Conservation (phyloP, 2,329 filamentous ascomycete genomes). For the Phialocephala subalpina region DNA sequence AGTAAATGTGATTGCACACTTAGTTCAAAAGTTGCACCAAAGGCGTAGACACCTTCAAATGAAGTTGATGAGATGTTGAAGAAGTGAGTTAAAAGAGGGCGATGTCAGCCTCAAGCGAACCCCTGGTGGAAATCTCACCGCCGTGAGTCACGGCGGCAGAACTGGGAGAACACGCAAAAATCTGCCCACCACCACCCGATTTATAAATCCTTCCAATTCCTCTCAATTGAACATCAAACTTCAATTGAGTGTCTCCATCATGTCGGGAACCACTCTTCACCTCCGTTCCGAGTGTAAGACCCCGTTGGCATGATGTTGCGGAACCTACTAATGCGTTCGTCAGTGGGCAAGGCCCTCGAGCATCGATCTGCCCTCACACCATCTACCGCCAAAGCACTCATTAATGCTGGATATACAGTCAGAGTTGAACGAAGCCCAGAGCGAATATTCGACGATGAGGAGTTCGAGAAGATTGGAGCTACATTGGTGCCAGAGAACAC, state of each 20-base stretch:
- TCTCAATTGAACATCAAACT: conserved; percentile 26
- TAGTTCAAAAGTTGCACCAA: background rate
- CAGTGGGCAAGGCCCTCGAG: conserved; percentile 50
- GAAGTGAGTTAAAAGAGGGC: background rate
- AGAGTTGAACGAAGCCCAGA: conserved; percentile 72
- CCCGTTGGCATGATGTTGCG: conserved; percentile 30
- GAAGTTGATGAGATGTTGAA: background rate
- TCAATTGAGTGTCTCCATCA: conserved; percentile 31
- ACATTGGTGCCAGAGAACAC: conserved; percentile 70
- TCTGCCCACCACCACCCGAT: conserved; percentile 11
- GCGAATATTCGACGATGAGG: conserved; percentile 69
- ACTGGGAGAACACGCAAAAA: conserved; percentile 24
- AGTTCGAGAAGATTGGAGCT: conserved; percentile 70
- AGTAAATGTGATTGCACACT: background rate
- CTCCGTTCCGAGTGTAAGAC: conserved; percentile 50
- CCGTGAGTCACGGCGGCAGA: conserved; percentile 30
- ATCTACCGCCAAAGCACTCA: conserved; percentile 63
- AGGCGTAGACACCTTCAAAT: background rate
- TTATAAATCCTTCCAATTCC: conserved; percentile 22
- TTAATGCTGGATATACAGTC: conserved; percentile 74
- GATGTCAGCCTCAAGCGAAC: no score
- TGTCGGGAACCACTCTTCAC: conserved; percentile 47
- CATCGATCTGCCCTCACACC: conserved; percentile 49
- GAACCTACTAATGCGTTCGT: conserved; percentile 38
- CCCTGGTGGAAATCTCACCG: conserved; percentile 15